These are phyloP conservation scores for Aspergillus sp. DNA, from an alignment of 2,329 filamentous ascomycete species.

Conservation along the genomic window DNA sequence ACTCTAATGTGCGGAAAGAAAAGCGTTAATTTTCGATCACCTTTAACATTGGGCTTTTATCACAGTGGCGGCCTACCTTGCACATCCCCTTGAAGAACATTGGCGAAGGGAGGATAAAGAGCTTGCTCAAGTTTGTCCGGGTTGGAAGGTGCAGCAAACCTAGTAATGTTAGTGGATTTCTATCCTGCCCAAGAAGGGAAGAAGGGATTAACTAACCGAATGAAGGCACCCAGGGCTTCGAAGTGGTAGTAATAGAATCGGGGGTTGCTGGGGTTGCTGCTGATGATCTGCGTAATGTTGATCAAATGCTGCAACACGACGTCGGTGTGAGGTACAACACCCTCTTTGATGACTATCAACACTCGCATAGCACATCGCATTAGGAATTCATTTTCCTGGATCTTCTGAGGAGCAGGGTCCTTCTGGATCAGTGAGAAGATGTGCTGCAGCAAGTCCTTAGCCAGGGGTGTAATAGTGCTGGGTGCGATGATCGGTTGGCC, in stretches of 20 bases:
- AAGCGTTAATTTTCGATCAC: constrained; percentile 29
- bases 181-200: background rate
- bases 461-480: constrained; percentile 73
- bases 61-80: constrained; percentile 56
- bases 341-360: constrained; percentile 87
- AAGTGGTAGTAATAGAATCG: constrained; percentile 99
- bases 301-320: constrained; percentile 80
- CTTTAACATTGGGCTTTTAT: background rate
- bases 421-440: constrained; percentile 89
- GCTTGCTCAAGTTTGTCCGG: constrained; percentile 74
- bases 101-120: constrained; percentile 80
- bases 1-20: constrained; percentile 59
- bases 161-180: constrained; percentile 21
- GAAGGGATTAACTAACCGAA: constrained; percentile 54
- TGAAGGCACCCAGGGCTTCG: constrained; percentile 85
- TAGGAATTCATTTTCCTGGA: constrained; percentile 97
- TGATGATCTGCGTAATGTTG: constrained; percentile 86
- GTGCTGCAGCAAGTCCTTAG: constrained; percentile 83
- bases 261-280: constrained; percentile 93
- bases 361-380: constrained; percentile 99
- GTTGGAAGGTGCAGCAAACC: constrained; percentile 66
- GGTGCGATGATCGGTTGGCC: constrained; percentile 78
- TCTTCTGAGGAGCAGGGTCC: constrained; percentile 79
- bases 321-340: constrained; percentile 70
- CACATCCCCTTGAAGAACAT: constrained; percentile 77